Conservation (phyloP, 441 rosid genomes). For the Geranium incanum region DNA sequence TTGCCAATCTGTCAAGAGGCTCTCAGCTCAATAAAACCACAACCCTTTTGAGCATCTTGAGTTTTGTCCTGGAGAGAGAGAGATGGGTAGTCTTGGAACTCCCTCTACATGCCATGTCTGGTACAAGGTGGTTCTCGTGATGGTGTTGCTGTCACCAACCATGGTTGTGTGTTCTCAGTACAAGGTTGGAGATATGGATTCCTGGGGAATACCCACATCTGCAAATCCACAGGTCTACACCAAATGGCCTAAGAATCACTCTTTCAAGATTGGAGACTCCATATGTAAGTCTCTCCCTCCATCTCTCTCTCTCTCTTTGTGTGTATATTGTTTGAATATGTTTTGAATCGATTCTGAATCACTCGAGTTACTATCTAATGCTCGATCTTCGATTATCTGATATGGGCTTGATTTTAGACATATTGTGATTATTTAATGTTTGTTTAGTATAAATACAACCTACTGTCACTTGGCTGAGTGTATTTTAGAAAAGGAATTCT, state of each 20-base stretch:
- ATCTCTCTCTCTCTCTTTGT: too few relatives aligned
- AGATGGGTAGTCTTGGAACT: slow-evolving; percentile 34
- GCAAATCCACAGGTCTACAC: slow-evolving; percentile 51
- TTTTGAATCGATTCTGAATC: too few relatives aligned
- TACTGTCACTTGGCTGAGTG: too few relatives aligned
- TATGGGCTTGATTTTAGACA: neutral
- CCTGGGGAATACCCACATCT: slow-evolving; percentile 79
- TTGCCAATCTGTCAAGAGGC: slow-evolving; percentile 17
- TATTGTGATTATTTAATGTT: neutral
- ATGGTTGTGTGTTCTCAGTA: slow-evolving; percentile 42
- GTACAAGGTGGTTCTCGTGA: slow-evolving; percentile 26
- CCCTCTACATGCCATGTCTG: slow-evolving; percentile 20
- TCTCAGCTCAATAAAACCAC: slow-evolving; percentile 14
- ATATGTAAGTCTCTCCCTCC: slow-evolving; percentile 45
- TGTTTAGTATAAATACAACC: neutral
- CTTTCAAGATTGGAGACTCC: slow-evolving; percentile 66
- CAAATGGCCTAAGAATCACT: slow-evolving; percentile 64
- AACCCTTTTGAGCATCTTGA: neutral
- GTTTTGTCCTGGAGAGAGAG: neutral
- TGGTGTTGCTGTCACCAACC: slow-evolving; percentile 30
- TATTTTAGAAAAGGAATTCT: too few relatives aligned
- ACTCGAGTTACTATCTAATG: too few relatives aligned
- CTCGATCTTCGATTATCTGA: too few relatives aligned
- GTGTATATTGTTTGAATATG: too few relatives aligned
- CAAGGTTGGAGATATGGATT: slow-evolving; percentile 84